phyloP scores from a whole-genome alignment of 768 basidiomycete genomes.

The Kondoa subrosea region DNA sequence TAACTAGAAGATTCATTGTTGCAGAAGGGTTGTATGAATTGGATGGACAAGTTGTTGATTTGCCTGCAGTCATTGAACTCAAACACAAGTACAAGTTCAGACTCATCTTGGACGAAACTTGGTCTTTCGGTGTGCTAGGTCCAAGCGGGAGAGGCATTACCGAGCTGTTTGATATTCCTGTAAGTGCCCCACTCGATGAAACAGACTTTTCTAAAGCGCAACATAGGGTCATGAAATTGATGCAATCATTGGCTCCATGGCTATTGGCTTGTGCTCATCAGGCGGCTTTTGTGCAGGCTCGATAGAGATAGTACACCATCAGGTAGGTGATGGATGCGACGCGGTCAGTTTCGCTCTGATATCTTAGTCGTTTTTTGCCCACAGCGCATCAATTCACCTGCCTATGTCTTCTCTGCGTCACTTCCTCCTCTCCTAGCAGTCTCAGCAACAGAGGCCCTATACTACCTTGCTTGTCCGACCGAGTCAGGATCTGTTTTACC shows the following conservation, averaged over 20 bases:
- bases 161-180: constrained; percentile 82
- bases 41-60: constrained; percentile 77
- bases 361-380: constrained; percentile 1
- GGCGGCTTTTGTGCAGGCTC: constrained; percentile 96
- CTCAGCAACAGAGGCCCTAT: constrained; percentile 68
- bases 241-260: constrained; percentile 81
- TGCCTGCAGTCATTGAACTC: constrained; percentile 82
- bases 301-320: constrained; percentile 63
- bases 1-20: constrained; percentile 84
- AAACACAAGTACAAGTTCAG: constrained; percentile 93
- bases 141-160: constrained; percentile 86
- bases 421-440: constrained; percentile 80
- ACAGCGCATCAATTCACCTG: constrained; percentile 84
- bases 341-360: neutral
- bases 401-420: constrained; percentile 90
- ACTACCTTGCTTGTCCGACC: constrained; percentile 57
- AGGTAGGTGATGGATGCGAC: constrained; percentile 38
- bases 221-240: constrained; percentile 68
- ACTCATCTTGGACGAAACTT: constrained; percentile 78
- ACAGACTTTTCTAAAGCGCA: neutral
- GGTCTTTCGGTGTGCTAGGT: constrained; percentile 85
- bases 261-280: constrained; percentile 59
- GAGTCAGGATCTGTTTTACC: constrained; percentile 31
- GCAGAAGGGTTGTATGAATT: constrained; percentile 94
- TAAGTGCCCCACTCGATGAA: constrained; percentile 33